Percentiles rank a stretch among this genome's conserved stretches.
These are phyloP conservation scores for Trichoderma atrobrunneum DNA, from an alignment of 2,329 filamentous ascomycete genomes.

Conservation along the genomic window DNA sequence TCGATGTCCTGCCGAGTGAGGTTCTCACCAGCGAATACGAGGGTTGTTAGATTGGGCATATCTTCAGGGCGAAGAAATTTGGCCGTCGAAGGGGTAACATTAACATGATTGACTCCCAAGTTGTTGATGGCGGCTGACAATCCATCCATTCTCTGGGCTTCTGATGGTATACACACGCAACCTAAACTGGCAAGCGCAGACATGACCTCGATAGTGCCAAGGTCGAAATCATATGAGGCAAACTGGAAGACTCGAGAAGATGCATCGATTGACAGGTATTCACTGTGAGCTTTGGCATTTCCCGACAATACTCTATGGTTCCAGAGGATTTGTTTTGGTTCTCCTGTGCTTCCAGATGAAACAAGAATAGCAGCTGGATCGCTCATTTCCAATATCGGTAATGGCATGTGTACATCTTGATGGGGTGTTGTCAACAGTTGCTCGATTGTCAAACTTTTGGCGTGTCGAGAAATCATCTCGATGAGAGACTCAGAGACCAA, in stretches of 20 bases:
- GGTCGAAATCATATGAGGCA: conserved; percentile 14
- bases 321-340: conserved; percentile 16
- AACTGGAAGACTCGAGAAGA: conserved; percentile 10
- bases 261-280: background rate
- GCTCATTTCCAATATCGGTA: background rate
- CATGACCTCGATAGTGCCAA: conserved; percentile 4
- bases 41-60: background rate
- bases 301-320: background rate
- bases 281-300: background rate
- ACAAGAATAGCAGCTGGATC: conserved; percentile 12
- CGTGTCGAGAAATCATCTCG: background rate
- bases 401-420: background rate
- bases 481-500: background rate
- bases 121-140: background rate
- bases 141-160: background rate
- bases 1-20: background rate
- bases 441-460: background rate
- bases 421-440: background rate
- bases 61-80: background rate
- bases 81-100: conserved; percentile 9
- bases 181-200: background rate
- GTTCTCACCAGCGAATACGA: conserved; percentile 13
- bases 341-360: conserved; percentile 14
- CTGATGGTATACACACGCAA: conserved; percentile 15
- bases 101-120: background rate